A percentile compares a stretch with the other conserved stretches of the same genome.
These are phyloP conservation scores for Dalbergia cultrata DNA, from an alignment of 306 rosid genomes.

Conservation along the genomic window DNA sequence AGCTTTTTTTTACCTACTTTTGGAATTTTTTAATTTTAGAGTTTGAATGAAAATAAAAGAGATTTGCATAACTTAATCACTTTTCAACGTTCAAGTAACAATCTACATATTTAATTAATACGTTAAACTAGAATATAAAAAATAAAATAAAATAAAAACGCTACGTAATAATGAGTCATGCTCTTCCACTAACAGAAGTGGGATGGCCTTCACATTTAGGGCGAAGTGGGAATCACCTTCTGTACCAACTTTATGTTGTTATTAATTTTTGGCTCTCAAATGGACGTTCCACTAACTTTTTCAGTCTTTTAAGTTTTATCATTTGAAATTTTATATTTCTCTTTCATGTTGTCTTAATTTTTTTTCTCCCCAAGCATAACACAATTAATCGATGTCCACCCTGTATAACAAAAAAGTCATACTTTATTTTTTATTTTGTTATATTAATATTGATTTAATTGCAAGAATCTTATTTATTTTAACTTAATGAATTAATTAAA, in stretches of 20 bases:
- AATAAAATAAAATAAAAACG: too few relatives aligned
- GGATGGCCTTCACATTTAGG: constrained; percentile 23
- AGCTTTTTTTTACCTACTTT: neutral
- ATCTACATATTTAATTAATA: neutral
- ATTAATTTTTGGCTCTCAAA: neutral
- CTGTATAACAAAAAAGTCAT: neutral
- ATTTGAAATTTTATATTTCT: neutral
- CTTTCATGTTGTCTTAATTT: neutral
- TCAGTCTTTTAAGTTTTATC: neutral
- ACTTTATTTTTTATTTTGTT: neutral
- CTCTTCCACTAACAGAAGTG: constrained; percentile 25
- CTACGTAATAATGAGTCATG: neutral
- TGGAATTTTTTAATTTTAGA: neutral
- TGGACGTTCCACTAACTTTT: constrained; percentile 10
- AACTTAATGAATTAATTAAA: too few relatives aligned
- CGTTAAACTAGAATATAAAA: too few relatives aligned
- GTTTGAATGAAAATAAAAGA: neutral
- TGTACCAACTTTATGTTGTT: neutral
- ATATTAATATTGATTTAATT: neutral
- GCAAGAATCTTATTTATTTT: neutral
- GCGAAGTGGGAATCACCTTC: constrained; percentile 38
- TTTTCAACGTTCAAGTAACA: neutral
- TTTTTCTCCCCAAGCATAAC: neutral
- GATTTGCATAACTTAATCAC: neutral
- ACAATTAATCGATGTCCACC: neutral